These are phyloP conservation scores for Pharnaceum exiguum DNA, from an alignment of 148 eudicot species.

Conservation along the genomic window DNA sequence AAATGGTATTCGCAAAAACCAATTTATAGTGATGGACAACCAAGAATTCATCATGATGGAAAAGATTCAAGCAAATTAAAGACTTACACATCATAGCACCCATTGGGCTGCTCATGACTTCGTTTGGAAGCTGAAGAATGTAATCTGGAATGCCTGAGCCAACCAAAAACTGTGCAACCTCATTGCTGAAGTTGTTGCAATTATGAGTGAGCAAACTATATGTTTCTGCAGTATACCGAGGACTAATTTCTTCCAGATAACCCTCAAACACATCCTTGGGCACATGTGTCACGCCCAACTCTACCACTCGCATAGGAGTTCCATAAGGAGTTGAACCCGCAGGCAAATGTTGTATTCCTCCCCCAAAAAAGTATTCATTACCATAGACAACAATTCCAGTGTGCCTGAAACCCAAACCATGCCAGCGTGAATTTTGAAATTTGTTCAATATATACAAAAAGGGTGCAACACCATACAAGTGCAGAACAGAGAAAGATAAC, in stretches of 20 bases:
- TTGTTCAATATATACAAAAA: too few relatives aligned
- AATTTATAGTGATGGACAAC: background rate
- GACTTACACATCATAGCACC: slow-evolving; percentile 86
- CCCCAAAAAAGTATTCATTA: slow-evolving; percentile 86
- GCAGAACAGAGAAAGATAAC: too few relatives aligned
- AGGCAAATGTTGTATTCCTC: slow-evolving; percentile 74
- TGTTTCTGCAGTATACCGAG: slow-evolving; percentile 87
- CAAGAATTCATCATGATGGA: background rate
- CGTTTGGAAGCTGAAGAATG: slow-evolving; percentile 85
- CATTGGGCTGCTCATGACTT: slow-evolving; percentile 91
- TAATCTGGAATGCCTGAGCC: slow-evolving; percentile 76
- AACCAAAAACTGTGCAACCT: slow-evolving; percentile 91
- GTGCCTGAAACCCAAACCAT: slow-evolving; percentile 51
- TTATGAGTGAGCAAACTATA: slow-evolving; percentile 87
- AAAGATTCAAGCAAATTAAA: too few relatives aligned
- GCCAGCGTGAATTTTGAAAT: too few relatives aligned
- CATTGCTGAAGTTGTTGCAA: slow-evolving; percentile 96
- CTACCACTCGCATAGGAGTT: slow-evolving; percentile 71
- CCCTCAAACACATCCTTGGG: slow-evolving; percentile 86
- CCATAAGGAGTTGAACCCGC: slow-evolving; percentile 84
- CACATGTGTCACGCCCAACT: slow-evolving; percentile 83
- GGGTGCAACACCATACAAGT: too few relatives aligned
- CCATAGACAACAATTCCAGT: slow-evolving; percentile 95
- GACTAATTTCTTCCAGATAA: slow-evolving; percentile 83
- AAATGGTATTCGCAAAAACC: background rate